These are phyloP conservation scores for Collariella sp. DNA, from an alignment of 495 filamentous ascomycete genomes.

Conservation along the genomic window DNA sequence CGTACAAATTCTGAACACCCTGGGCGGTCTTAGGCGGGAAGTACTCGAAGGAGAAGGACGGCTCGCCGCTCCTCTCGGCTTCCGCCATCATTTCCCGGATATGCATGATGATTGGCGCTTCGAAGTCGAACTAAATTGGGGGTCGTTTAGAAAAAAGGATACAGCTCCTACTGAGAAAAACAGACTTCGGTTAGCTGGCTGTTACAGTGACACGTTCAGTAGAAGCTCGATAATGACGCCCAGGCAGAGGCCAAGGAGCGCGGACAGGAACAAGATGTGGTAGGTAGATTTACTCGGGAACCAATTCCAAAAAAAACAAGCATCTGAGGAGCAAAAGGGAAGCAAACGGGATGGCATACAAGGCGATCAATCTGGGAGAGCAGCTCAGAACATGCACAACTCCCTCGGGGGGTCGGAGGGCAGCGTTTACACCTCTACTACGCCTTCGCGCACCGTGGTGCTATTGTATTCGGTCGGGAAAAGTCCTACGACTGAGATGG, in stretches of 20 bases:
- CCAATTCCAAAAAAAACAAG: neutral
- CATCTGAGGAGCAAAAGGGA: neutral
- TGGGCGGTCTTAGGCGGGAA: conserved; percentile 99
- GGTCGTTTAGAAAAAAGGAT: neutral
- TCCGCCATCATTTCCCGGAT: conserved; percentile 88
- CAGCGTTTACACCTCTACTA: conserved; percentile 1
- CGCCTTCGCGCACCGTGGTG: conserved; percentile 1
- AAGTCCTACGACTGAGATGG: neutral
- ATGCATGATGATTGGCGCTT: conserved; percentile 48
- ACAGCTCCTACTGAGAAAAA: neutral
- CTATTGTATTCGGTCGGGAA: neutral
- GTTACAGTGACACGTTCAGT: no score
- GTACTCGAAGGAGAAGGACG: conserved; percentile 98
- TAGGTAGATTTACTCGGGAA: neutral
- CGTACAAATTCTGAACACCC: conserved; percentile 98
- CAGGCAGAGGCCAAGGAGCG: no score
- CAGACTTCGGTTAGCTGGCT: no score
- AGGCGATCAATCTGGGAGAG: conserved; percentile 2
- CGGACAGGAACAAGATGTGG: neutral
- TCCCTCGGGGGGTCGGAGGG: neutral
- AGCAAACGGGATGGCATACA: neutral
- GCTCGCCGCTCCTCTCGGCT: conserved; percentile 61
- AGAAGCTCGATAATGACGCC: no score
- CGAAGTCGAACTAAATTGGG: neutral
- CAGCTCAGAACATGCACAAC: neutral